Conservation (phyloP, 192 early-diverging fungal species). For the Spinellus fusiger region DNA sequence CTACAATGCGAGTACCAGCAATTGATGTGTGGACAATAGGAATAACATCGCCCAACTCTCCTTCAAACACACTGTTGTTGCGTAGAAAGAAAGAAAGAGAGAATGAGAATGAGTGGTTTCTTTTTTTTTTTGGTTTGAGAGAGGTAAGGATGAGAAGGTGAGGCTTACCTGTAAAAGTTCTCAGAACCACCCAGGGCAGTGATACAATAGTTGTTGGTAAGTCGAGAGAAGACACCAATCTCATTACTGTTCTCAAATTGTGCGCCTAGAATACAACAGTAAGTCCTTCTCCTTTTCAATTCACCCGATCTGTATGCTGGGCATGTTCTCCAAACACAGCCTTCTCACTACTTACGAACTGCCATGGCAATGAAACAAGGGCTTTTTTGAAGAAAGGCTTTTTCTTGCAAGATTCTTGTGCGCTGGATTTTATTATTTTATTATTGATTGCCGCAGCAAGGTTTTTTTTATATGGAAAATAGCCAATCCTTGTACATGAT, state of each 20-base stretch:
- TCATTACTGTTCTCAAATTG: conserved; percentile 99
- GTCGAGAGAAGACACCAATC: conserved; percentile 94
- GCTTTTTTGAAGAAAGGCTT: neutral
- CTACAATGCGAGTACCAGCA: conserved; percentile 94
- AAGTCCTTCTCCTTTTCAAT: neutral
- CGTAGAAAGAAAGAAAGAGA: neutral
- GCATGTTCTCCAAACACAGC: too few relatives aligned
- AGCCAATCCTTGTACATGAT: neutral
- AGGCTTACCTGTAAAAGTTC: conserved; percentile 97
- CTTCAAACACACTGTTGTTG: conserved; percentile 77
- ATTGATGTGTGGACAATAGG: conserved; percentile 96
- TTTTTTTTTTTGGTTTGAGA: neutral
- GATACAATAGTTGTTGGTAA: conserved; percentile 98
- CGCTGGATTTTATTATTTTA: neutral
- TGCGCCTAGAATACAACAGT: conserved; percentile 48
- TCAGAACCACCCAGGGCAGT: conserved; percentile 97
- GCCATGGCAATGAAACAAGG: neutral
- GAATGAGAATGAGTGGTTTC: neutral
- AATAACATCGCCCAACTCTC: conserved; percentile 90
- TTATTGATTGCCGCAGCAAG: neutral
- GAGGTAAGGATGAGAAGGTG: too few relatives aligned
- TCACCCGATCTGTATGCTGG: neutral
- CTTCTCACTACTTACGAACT: conserved; percentile 6
- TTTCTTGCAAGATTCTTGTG: neutral
- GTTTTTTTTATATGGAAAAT: neutral